Base-by-base conservation (phyloP, 257 asterid species). In the Plantago major region DNA sequence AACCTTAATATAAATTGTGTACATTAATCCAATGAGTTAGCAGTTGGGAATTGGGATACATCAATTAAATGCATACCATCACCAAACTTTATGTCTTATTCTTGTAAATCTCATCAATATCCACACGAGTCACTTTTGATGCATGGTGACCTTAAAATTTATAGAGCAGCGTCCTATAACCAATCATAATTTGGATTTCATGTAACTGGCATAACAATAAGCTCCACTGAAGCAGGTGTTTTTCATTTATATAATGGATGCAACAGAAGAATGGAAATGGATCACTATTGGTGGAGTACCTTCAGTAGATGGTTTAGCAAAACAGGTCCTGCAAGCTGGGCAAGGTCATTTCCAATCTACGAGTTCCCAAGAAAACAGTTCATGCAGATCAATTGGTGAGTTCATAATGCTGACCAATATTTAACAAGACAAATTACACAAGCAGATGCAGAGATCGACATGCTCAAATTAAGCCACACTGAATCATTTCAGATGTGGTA, bases 271-370 rank as follows among this genome's bases (percentile, higher is more conserved):
- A 19, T 49, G 47, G 26, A 37, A 19, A 63, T 16, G 18, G 72
- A 61, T 48, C 46, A 50, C 30, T 44, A 42, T 64, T 62, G 30
- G 52, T 49, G 67, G 51, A 57, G 45, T 72, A 85, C 97, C 96
- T 83, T 79, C 70, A 87, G 64, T 59, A 90, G 92, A 76, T 69
- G 83, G 80, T 77, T 90, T 58, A 87, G 77, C 60, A 90, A 60
- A 68, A 90, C 78, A 26, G 96, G 97, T 59, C 96, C 97, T 26
- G 84, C 77, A 64, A 90, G 90, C 84, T 90, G 97, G 65, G 95
- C 80, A 66, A 90, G 87, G 76, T 90, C 97, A 66, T 73, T 83
- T 33, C 87, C 90, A 77, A 90, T 84, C 97, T 85, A 75, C 78
- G 67, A 70, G 65, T 59, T 66, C 42, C 37, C 68, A 15, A 40